Evolutionary conservation across 345 rosid genomes (phyloP).

Genomic region (Citrus reticulata): DNA sequence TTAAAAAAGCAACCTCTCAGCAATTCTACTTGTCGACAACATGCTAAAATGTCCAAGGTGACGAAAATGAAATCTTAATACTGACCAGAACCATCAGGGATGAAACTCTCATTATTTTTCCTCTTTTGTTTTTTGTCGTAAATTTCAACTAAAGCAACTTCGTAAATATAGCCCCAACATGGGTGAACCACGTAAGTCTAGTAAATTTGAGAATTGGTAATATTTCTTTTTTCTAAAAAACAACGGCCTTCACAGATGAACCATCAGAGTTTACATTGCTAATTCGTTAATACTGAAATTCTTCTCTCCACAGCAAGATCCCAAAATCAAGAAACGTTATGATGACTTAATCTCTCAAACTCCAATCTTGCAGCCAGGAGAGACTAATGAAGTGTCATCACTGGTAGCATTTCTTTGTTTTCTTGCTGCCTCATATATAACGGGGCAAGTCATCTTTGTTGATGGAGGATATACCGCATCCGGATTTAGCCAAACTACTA

Average conservation of each 20-base stretch:
- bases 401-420: slow-evolving; percentile 28
- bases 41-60: too few relatives aligned
- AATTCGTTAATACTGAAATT: not conserved
- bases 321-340: not conserved
- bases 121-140: not conserved
- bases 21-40: not conserved
- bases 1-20: not conserved
- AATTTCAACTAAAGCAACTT: not conserved
- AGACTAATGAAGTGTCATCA: slow-evolving; percentile 12
- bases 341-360: not conserved
- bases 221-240: not conserved
- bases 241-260: too few relatives aligned
- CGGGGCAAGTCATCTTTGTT: slow-evolving; percentile 41
- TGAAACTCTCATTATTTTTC: not conserved
- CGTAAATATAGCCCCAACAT: not conserved
- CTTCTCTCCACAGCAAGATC: not conserved
- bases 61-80: too few relatives aligned
- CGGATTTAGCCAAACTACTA: not conserved
- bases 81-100: not conserved
- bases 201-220: not conserved
- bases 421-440: slow-evolving; percentile 42
- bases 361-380: not conserved
- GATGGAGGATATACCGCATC: slow-evolving; percentile 12
- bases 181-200: not conserved
- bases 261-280: not conserved